A percentile compares a stretch with the other conserved stretches of the same genome.
phyloP scores from a whole-genome alignment of 257 asterid species.

The Nemophila menziesii region DNA sequence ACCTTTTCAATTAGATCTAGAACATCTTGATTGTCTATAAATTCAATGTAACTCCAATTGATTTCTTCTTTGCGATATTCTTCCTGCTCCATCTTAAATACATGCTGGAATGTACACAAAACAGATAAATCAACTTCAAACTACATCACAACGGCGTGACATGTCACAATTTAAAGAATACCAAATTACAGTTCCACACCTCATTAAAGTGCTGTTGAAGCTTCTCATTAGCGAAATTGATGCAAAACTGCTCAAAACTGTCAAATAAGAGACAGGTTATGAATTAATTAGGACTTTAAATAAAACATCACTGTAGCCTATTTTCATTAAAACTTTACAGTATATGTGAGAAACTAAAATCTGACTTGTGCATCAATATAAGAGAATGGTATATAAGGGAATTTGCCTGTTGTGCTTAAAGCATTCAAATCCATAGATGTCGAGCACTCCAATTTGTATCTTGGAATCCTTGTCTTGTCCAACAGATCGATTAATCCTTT shows the following conservation, averaged over 20 bases:
- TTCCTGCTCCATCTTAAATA: conserved; percentile 99
- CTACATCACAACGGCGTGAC: conserved; percentile 9
- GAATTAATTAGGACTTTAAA: conserved; percentile 7
- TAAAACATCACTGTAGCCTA: background rate
- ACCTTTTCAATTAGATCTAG: conserved; percentile 97
- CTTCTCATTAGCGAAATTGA: conserved; percentile 97
- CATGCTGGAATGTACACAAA: conserved; percentile 61
- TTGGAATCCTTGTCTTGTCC: conserved; percentile 90
- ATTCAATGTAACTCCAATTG: conserved; percentile 97
- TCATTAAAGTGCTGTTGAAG: conserved; percentile 99
- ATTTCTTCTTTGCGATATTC: conserved; percentile 87
- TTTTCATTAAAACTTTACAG: background rate
- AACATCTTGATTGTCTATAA: conserved; percentile 99
- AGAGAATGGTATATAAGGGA: conserved; percentile 2
- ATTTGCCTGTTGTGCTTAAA: conserved; percentile 75
- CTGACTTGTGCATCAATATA: background rate
- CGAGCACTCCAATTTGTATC: conserved; percentile 89
- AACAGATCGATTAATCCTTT: conserved; percentile 84
- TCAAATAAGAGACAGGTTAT: conserved; percentile 9
- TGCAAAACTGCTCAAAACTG: conserved; percentile 99
- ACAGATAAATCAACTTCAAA: conserved; percentile 7
- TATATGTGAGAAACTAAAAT: no score
- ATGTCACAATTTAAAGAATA: conserved; percentile 14
- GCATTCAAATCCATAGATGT: conserved; percentile 97
- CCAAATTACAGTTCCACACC: conserved; percentile 33